phyloP scores from a whole-genome alignment of 768 basidiomycete species.

The Coprinopsis cinerea region DNA sequence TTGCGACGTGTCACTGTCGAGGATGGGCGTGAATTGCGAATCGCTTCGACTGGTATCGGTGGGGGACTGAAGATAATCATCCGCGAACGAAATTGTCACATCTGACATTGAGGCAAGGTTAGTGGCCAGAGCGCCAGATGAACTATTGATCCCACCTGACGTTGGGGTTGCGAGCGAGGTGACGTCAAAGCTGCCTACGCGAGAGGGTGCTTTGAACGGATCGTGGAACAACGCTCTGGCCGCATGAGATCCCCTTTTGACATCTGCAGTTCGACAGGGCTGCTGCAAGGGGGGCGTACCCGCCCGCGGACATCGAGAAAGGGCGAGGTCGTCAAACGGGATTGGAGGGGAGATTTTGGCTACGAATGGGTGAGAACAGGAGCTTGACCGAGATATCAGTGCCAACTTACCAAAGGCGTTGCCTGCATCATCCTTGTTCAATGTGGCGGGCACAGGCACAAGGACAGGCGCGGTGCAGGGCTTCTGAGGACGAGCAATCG shows the following conservation, averaged over 20 bases:
- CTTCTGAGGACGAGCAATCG: not conserved
- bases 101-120: not conserved
- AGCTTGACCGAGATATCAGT: not conserved
- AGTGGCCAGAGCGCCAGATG: not conserved
- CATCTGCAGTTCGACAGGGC: not conserved
- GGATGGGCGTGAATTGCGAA: not conserved
- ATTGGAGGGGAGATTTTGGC: not conserved
- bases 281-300: not conserved
- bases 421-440: not conserved
- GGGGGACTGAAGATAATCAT: not conserved
- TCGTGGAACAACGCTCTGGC: constrained; percentile 7
- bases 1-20: not conserved
- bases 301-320: not conserved
- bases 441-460: not conserved
- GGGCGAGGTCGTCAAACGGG: not conserved
- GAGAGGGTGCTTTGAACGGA: not conserved
- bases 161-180: not conserved
- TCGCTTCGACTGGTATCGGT: not conserved
- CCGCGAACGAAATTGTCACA: not conserved
- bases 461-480: not conserved
- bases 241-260: constrained; percentile 4
- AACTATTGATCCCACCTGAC: not conserved
- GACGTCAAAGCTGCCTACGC: constrained; percentile 3
- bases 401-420: not conserved
- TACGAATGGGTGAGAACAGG: not conserved